A percentile compares a stretch with the other conserved stretches of the same genome.
These are phyloP conservation scores for Avicennia marina DNA, from an alignment of 257 asterid species.

Conservation along the genomic window DNA sequence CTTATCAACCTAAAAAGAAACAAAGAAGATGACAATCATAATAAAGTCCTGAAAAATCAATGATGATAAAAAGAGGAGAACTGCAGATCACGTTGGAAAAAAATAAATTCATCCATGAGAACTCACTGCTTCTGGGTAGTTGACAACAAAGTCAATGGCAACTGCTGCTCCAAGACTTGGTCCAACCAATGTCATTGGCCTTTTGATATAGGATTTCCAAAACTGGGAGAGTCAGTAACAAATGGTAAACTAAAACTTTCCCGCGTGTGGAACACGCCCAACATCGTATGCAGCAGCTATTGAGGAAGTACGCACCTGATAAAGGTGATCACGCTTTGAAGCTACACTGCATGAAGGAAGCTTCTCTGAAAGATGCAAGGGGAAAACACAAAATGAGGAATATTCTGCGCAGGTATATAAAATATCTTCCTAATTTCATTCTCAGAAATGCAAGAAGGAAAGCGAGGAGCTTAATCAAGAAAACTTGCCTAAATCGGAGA, in stretches of 20 bases:
- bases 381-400: conserved; percentile 15
- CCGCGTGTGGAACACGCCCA: neutral
- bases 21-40: conserved; percentile 3
- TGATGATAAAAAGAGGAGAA: neutral
- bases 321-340: conserved; percentile 89
- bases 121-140: conserved; percentile 81
- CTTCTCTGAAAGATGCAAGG: conserved; percentile 39
- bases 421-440: no score
- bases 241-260: conserved; percentile 11
- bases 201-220: conserved; percentile 67
- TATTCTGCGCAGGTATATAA: no score
- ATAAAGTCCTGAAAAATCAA: conserved; percentile 1
- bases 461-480: conserved; percentile 2
- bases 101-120: no score
- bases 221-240: conserved; percentile 36
- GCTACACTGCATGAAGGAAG: conserved; percentile 67
- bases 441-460: conserved; percentile 5
- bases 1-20: conserved; percentile 62
- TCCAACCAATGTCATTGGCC: conserved; percentile 88
- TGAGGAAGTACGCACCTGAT: conserved; percentile 49
- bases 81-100: neutral
- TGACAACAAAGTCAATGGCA: conserved; percentile 67
- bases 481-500: conserved; percentile 72
- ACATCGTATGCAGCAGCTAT: neutral
- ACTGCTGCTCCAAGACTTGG: conserved; percentile 98